phyloP scores from a whole-genome alignment of 352 stramenopile genomes.

The Phytopythium helicoides region DNA sequence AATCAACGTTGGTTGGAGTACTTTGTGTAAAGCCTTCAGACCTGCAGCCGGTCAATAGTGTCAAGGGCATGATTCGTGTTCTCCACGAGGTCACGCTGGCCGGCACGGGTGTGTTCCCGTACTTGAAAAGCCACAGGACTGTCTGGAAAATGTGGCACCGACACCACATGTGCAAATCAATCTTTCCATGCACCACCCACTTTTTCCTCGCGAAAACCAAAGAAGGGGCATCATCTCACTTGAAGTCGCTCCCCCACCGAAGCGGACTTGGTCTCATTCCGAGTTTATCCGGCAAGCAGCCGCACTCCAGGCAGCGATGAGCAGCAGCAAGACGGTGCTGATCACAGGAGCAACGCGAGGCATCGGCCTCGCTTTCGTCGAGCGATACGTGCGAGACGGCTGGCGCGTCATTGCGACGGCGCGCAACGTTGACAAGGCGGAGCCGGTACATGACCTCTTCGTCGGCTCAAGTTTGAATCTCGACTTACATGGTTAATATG shows the following conservation, averaged over 20 bases:
- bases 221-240: too few species aligned
- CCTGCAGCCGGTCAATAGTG: constrained; percentile 25
- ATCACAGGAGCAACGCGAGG: constrained; percentile 33
- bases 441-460: neutral
- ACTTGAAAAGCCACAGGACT: constrained; percentile 26
- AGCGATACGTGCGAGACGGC: constrained; percentile 22
- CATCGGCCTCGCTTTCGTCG: constrained; percentile 23
- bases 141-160: neutral
- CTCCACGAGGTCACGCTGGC: constrained; percentile 22
- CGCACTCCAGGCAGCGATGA: neutral
- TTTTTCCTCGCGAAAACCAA: too few species aligned
- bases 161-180: neutral
- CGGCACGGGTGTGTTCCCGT: constrained; percentile 32
- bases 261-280: too few species aligned
- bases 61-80: constrained; percentile 23
- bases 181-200: too few species aligned
- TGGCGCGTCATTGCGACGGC: constrained; percentile 30
- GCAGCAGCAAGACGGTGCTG: constrained; percentile 18
- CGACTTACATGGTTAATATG: neutral
- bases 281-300: too few species aligned
- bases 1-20: too few species aligned
- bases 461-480: too few species aligned
- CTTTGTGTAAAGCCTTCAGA: too few species aligned
- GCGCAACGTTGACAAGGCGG: constrained; percentile 14
- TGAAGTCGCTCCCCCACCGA: too few species aligned